Evolutionary conservation across 2,329 filamentous ascomycete genomes (phyloP).

Genomic region (Fusarium pseudonygamai): DNA sequence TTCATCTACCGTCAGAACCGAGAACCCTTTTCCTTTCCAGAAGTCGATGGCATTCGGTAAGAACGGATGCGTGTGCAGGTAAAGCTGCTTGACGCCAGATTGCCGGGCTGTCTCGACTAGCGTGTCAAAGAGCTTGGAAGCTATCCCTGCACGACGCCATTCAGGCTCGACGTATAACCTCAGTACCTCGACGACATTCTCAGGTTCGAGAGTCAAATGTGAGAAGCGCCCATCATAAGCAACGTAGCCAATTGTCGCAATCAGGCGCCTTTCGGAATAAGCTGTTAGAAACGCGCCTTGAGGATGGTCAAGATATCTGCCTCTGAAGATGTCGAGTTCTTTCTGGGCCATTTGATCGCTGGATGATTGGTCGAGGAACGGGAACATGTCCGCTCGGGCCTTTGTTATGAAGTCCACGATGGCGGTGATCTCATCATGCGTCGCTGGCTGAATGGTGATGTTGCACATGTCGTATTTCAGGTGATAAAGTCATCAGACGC

Average conservation of each 20-base stretch:
- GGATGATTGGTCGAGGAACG: constrained; percentile 35
- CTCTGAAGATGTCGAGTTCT: constrained; percentile 35
- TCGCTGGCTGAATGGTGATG: constrained; percentile 23
- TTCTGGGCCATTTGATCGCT: constrained; percentile 19
- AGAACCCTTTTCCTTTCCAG: constrained; percentile 42
- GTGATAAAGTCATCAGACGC: background rate
- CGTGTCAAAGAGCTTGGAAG: constrained; percentile 35
- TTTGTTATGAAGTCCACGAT: constrained; percentile 37
- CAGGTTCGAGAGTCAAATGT: constrained; percentile 23
- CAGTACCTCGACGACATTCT: constrained; percentile 40
- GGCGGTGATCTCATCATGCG: constrained; percentile 30
- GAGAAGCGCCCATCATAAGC: constrained; percentile 42
- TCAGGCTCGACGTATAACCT: constrained; percentile 42
- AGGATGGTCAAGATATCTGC: constrained; percentile 36
- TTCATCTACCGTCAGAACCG: constrained; percentile 30
- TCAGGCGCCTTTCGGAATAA: constrained; percentile 8
- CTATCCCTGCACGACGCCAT: constrained; percentile 42
- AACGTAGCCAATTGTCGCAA: constrained; percentile 42
- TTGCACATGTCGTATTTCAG: background rate
- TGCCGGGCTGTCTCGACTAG: constrained; percentile 26
- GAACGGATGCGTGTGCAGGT: constrained; percentile 45
- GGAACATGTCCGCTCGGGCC: constrained; percentile 44
- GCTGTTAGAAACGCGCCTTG: constrained; percentile 39
- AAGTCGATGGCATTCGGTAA: constrained; percentile 39
- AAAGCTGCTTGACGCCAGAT: constrained; percentile 32